Evolutionary conservation across 192 early-diverging fungal species (phyloP), one percentile per base, ranked within the genome.

Genomic region (Backusella mclennaniae): DNA sequence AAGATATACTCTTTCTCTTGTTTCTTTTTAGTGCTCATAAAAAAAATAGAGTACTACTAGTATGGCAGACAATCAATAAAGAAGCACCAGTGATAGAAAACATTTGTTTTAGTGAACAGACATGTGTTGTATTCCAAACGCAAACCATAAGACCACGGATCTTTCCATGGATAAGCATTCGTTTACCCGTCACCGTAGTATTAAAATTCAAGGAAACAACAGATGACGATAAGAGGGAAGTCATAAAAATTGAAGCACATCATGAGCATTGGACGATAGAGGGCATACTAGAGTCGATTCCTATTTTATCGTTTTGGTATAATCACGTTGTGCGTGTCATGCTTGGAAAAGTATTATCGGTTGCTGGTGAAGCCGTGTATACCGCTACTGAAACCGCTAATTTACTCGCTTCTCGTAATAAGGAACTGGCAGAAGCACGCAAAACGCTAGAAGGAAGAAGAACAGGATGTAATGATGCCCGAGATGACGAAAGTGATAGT

Each of bases 181-280:
- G 76, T 39, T 76, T 89, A 1, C 88, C 88, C 26, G 82, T 86
- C 23, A 85, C 84, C 8, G 83, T 83, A 0, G 84, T 83, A 8
- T 74, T 89, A 23, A 70, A 76, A 29, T 88, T 89, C 69, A 77
- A 73, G 35, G 84, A 86, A 73, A 71, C 70, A 5, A 77, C 19
- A 4, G 46, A 21, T 21, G 46, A 49, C 6, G 80, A 15, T 49
- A 77, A 33, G 76, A 79, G 19, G 71, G 78, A 42, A 83, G 83
- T 35, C 53, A 46, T 71, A 11, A 86, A 87, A 67, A 84, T 89
- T 23, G 80, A 81, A 33, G 73, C 79, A 38, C 87, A 88, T 46
- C 82, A 89, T 73, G 88, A 89, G 36, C 84, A 79, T 8, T 89
- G 88, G 88, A 87, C 88, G 2, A 69, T 89, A 11, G 87, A 88